Evolutionary conservation across 257 asterid species (phyloP).

Genomic region (Nicotiana tabacum): DNA sequence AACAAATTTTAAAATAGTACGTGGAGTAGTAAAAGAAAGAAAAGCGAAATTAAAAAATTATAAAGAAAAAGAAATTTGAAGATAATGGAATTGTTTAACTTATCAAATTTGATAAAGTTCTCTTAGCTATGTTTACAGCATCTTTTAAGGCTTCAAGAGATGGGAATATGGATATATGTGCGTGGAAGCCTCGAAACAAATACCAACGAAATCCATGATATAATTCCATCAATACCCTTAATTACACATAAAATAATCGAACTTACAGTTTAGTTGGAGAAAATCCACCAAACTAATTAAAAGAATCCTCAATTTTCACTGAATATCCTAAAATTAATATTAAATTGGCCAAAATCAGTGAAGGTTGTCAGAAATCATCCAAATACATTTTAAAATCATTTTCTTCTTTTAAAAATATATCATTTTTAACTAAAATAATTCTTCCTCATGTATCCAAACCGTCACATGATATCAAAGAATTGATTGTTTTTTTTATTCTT

Average conservation of each 20-base stretch:
- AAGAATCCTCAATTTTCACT: too few species aligned
- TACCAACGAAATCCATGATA: constrained; percentile 39
- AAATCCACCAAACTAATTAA: too few species aligned
- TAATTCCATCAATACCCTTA: constrained; percentile 37
- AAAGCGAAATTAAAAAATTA: constrained; percentile 10
- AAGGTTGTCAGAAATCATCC: too few species aligned
- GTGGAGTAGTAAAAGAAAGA: constrained; percentile 23
- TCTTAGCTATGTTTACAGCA: constrained; percentile 16
- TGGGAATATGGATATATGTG: not conserved
- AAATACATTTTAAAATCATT: too few species aligned
- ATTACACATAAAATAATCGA: not conserved
- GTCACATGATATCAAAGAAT: too few species aligned
- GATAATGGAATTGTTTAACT: constrained; percentile 23
- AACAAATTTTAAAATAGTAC: constrained; percentile 18
- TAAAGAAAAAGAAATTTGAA: constrained; percentile 21
- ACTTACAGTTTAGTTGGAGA: too few species aligned
- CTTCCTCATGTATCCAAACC: too few species aligned
- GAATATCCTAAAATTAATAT: too few species aligned
- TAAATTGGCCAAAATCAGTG: too few species aligned
- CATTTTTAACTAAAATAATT: too few species aligned
- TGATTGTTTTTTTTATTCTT: too few species aligned
- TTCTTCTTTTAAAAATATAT: too few species aligned
- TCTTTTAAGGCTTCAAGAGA: constrained; percentile 56
- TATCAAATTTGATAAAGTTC: constrained; percentile 67
- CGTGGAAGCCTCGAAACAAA: constrained; percentile 22